Evolutionary conservation across 371 early-diverging fungal species (phyloP), one percentile per base, ranked within the genome.

Genomic region (Capillidium rhysosporum): DNA sequence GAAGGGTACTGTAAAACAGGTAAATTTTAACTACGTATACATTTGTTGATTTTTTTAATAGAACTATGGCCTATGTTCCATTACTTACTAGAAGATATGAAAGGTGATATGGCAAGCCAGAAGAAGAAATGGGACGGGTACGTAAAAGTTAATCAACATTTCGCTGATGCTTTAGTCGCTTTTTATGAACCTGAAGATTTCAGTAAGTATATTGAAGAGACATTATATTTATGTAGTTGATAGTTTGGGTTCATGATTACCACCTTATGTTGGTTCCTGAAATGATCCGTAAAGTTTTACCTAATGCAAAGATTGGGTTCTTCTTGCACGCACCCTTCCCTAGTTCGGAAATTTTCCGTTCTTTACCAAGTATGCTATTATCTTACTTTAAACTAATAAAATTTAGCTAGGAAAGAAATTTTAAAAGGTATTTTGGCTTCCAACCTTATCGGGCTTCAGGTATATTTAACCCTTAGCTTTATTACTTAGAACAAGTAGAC

Each of bases 261-360:
- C 98, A 98, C 68, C 62, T 96, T 40, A 72, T 95, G 60, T 65
- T 93, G 23, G 74, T 95, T 1, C 97, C 97, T 1, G 69, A 70
- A 49, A 74, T 97, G 72, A 62, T 98, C 12, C 79, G 92, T 34
- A 65, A 75, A 58, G 65, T 63, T 43, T 61, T 92, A 8, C 92
- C 92, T 0, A 62, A 72, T 20, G 84, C 91, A 1, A 75, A 76
- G 38, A 84, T 98, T 53, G 95, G 95, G 23, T 85, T 96, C 61
- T 98, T 98, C 66, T 71, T 97, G 40, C 99, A 98, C 72, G 86
- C 95, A 0, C 94, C 98, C 1, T 98, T 96, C 66, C 96, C 98
- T 8, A 80, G 76, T 56, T 84, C 87, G 1, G 92, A 90, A 59
- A 83, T 93, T 25, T 93, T 98, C 69, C 76, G 91, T 34, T 89